phyloP scores from a whole-genome alignment of 768 basidiomycete species.

The button mushroom (Agaricus bisporus) region DNA sequence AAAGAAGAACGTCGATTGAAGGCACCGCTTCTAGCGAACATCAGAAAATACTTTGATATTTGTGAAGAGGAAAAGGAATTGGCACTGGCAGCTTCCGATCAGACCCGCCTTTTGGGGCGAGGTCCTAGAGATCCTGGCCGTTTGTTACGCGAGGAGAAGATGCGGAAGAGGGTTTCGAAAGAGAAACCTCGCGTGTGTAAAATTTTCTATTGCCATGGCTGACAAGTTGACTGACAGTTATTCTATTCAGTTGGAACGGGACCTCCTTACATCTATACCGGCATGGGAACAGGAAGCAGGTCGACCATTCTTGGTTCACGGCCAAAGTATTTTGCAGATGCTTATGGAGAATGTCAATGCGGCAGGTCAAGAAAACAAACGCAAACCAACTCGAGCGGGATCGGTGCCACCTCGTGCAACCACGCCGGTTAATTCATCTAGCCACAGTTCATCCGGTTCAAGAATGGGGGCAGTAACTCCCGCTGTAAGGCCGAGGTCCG shows the following conservation, averaged over 20 bases:
- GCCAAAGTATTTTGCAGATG: conserved; percentile 71
- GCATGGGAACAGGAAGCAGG: conserved; percentile 79
- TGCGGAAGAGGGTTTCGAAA: conserved; percentile 88
- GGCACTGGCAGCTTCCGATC: conserved; percentile 73
- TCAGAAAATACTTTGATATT: conserved; percentile 89
- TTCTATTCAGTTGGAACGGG: conserved; percentile 71
- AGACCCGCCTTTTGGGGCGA: conserved; percentile 73
- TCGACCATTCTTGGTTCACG: conserved; percentile 78
- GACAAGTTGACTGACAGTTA: background rate
- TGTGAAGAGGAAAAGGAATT: conserved; percentile 88
- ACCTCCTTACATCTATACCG: conserved; percentile 72
- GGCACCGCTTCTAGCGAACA: conserved; percentile 63
- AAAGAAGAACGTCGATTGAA: conserved; percentile 81
- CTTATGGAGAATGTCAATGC: conserved; percentile 70
- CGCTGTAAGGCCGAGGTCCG: conserved; percentile 51
- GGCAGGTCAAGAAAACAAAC: conserved; percentile 77
- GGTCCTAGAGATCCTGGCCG: conserved; percentile 81
- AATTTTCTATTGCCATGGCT: background rate
- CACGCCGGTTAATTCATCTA: conserved; percentile 40
- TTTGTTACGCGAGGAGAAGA: conserved; percentile 91
- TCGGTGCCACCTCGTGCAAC: conserved; percentile 59
- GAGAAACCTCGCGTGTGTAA: conserved; percentile 84
- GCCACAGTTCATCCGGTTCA: conserved; percentile 32
- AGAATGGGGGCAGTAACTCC: conserved; percentile 48
- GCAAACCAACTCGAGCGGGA: conserved; percentile 44